Conservation (phyloP, 805 yeast genomes). For the Monosporozyma unispora region DNA sequence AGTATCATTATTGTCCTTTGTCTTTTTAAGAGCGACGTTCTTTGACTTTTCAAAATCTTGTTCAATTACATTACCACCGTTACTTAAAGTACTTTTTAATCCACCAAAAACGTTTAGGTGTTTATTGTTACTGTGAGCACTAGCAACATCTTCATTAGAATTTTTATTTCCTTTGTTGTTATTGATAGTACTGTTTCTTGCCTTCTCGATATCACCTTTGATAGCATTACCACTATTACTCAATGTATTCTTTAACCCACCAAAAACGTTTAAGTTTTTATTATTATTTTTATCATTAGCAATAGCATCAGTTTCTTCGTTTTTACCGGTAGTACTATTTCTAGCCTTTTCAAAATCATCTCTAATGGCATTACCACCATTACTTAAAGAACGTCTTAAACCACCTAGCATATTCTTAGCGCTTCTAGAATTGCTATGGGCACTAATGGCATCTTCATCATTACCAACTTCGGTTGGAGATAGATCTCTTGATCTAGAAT, state of each 20-base stretch:
- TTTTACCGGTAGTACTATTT: background rate
- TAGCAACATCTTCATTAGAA: background rate
- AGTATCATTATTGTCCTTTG: background rate
- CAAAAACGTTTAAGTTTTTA: background rate
- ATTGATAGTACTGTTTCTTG: background rate
- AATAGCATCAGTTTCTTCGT: background rate
- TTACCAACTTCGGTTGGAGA: conserved; percentile 9
- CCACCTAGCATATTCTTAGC: background rate
- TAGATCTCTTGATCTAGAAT: background rate
- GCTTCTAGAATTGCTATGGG: background rate
- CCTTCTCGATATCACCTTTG: background rate
- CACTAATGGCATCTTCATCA: conserved; percentile 41
- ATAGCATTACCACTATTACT: background rate
- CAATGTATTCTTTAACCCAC: background rate
- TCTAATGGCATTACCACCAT: background rate
- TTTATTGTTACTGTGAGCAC: too few species aligned
- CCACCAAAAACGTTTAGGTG: background rate
- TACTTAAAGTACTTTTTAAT: background rate
- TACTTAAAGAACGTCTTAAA: background rate
- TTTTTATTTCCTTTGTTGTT: background rate
- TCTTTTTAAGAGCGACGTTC: background rate
- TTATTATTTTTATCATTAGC: too few species aligned
- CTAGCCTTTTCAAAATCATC: background rate
- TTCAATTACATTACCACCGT: background rate
- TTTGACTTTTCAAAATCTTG: background rate